These are phyloP conservation scores for Nakaseomyces kungkrabaensis DNA, from an alignment of 1,139 yeast genomes.

Conservation along the genomic window DNA sequence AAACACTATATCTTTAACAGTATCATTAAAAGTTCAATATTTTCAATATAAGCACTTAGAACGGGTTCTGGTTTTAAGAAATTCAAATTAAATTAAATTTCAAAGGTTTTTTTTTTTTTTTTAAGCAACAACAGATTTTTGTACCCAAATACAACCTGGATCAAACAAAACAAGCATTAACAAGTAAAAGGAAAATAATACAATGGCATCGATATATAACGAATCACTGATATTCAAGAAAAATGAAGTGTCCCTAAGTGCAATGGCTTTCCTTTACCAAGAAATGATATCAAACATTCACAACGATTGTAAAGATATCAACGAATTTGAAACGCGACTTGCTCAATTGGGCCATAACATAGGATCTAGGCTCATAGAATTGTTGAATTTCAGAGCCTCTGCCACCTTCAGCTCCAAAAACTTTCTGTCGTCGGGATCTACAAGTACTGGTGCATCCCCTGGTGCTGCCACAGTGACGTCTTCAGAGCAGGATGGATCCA, in stretches of 20 bases:
- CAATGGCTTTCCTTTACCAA: conserved; percentile 26
- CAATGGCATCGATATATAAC: neutral
- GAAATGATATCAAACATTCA: conserved; percentile 23
- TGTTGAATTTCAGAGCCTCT: conserved; percentile 45
- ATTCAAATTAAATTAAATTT: too few relatives aligned
- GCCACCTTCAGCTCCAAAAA: conserved; percentile 24
- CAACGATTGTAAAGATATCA: conserved; percentile 19
- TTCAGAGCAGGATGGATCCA: conserved; percentile 13
- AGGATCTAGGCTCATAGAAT: conserved; percentile 51
- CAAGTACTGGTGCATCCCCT: conserved; percentile 25
- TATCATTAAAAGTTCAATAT: too few relatives aligned
- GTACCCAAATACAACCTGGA: too few relatives aligned
- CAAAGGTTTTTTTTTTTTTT: neutral
- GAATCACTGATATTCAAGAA: conserved; percentile 22
- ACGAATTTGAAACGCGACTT: conserved; percentile 58
- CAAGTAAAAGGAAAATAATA: neutral
- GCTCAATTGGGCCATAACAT: conserved; percentile 68
- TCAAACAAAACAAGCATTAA: neutral
- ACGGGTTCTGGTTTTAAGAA: too few relatives aligned
- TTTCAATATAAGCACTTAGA: too few relatives aligned
- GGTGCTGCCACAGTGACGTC: conserved; percentile 21
- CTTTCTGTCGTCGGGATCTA: conserved; percentile 5
- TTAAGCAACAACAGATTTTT: neutral
- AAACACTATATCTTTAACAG: too few relatives aligned
- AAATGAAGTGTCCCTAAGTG: conserved; percentile 29